Evolutionary conservation across 306 rosid genomes (phyloP).

Genomic region (Canavalia ensiformis): DNA sequence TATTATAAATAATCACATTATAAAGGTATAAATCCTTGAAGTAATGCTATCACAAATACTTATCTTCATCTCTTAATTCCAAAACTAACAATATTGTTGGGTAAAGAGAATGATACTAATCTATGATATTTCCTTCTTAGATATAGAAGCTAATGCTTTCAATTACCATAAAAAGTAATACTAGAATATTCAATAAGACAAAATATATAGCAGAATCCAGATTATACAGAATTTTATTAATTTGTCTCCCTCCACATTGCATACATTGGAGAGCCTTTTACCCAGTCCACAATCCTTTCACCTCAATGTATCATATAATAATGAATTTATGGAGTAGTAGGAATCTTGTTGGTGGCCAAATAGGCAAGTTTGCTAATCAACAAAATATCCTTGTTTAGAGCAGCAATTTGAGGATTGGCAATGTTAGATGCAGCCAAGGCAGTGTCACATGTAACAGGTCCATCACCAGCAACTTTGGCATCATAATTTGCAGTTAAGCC

Average conservation of each 20-base stretch:
- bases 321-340: neutral
- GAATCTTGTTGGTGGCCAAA: slow-evolving; percentile 15
- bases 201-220: neutral
- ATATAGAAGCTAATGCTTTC: neutral
- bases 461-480: slow-evolving; percentile 51
- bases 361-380: slow-evolving; percentile 46
- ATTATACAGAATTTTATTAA: neutral
- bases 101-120: neutral
- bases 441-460: slow-evolving; percentile 29
- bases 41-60: too few relatives aligned
- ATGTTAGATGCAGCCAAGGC: slow-evolving; percentile 32
- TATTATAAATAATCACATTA: too few relatives aligned
- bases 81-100: too few relatives aligned
- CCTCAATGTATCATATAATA: neutral
- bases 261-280: neutral
- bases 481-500: slow-evolving; percentile 37
- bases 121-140: neutral
- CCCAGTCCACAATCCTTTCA: neutral
- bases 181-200: neutral
- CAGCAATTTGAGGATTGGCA: slow-evolving; percentile 22
- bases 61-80: too few relatives aligned
- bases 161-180: neutral
- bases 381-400: neutral
- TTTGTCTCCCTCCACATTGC: slow-evolving; percentile 9
- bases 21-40: too few relatives aligned